Percentiles rank a stretch among this genome's conserved stretches.
phyloP scores from a whole-genome alignment of 176 grass and related monocot species.

The Carex cristatella region DNA sequence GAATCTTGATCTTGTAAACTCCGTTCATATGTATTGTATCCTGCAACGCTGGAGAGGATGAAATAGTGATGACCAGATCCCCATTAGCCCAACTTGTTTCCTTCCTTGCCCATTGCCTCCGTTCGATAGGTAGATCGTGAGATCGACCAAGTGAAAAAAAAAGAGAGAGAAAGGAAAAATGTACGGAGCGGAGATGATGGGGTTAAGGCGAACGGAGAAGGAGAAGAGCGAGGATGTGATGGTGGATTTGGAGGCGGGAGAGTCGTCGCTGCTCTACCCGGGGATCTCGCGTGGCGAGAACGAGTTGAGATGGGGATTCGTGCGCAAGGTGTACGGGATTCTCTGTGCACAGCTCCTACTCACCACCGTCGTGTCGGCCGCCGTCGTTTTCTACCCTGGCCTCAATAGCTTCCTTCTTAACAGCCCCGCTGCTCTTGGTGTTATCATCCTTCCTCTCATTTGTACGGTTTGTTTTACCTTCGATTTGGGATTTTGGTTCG shows the following conservation, averaged over 20 bases:
- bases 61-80: not conserved
- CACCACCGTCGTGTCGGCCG: slow-evolving; percentile 72
- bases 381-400: slow-evolving; percentile 67
- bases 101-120: no score
- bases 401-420: slow-evolving; percentile 64
- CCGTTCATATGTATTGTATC: not conserved
- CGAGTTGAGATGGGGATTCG: slow-evolving; percentile 94
- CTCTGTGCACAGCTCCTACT: slow-evolving; percentile 89
- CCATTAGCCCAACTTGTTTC: not conserved
- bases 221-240: slow-evolving; percentile 50
- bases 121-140: not conserved
- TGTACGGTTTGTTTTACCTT: slow-evolving; percentile 34
- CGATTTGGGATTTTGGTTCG: not conserved
- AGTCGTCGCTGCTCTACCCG: slow-evolving; percentile 62
- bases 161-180: slow-evolving; percentile 9
- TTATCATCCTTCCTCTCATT: slow-evolving; percentile 71
- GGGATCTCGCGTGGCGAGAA: slow-evolving; percentile 81
- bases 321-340: slow-evolving; percentile 99
- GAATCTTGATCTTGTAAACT: not conserved
- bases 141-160: not conserved
- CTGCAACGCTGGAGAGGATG: not conserved
- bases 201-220: slow-evolving; percentile 54
- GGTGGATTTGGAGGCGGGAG: slow-evolving; percentile 77
- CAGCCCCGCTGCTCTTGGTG: slow-evolving; percentile 46
- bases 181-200: slow-evolving; percentile 54